These are phyloP conservation scores for Ceratocystis harringtonii DNA, from an alignment of 2,329 filamentous ascomycete species.

Conservation along the genomic window DNA sequence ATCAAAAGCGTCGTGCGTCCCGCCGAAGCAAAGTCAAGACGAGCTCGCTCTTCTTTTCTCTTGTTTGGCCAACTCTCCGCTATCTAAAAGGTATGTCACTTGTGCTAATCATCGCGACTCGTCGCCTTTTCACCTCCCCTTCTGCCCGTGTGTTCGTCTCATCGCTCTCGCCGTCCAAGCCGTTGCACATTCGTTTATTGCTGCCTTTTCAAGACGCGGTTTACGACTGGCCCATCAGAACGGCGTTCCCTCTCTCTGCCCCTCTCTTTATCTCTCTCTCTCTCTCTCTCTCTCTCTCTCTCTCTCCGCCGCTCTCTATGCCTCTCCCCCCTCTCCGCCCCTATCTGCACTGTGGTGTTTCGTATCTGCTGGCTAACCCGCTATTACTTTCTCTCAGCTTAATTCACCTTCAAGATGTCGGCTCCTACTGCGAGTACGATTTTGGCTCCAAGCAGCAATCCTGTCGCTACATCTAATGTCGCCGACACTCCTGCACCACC, in stretches of 20 bases:
- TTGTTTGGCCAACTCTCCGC: neutral
- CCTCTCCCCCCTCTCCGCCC: neutral
- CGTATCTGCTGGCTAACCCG: neutral
- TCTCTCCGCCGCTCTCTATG: no score
- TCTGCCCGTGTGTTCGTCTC: no score
- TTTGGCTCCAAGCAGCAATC: conserved; percentile 11
- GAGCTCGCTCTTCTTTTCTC: neutral
- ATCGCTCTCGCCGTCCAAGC: neutral
- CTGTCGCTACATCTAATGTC: conserved; percentile 9
- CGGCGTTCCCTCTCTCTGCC: no score
- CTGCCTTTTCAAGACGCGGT: neutral
- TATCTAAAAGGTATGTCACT: neutral
- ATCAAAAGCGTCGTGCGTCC: conserved; percentile 15
- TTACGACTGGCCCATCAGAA: no score
- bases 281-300: no score
- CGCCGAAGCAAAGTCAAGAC: conserved; percentile 7
- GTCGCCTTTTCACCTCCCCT: neutral
- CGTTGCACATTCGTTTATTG: neutral
- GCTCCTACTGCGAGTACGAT: conserved; percentile 6
- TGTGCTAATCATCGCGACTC: neutral
- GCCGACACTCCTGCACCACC: conserved; percentile 10
- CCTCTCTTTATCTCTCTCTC: no score
- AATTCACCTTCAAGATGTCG: conserved; percentile 10
- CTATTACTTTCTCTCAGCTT: neutral
- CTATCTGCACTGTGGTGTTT: neutral